Base-by-base conservation (phyloP, 129 eudicot genomes). In the Saussurea involucrata region DNA sequence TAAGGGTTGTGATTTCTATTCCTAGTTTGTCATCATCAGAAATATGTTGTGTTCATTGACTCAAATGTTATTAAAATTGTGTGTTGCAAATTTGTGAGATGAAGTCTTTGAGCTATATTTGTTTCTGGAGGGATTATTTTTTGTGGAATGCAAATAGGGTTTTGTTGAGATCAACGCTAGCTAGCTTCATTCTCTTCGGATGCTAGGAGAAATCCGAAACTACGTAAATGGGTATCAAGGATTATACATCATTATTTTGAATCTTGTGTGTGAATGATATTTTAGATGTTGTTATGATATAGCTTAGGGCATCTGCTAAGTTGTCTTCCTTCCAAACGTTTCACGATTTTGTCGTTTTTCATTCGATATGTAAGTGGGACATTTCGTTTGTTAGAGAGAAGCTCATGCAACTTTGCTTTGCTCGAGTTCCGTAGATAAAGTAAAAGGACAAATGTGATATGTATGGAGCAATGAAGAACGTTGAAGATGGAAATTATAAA, bases 81-180 rank as follows among this genome's bases (percentile, higher is more conserved):
- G 61, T 40, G 63, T 25, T 70, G 24, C 32, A 70, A 42, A 57
- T 42, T 70, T 70, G 61, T 70, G 61, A 0, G 24, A 70, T 70
- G 22, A 70, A 70, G 74, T 70, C 34, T 42, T 42, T 42, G 58
- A 22, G 27, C 63, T 40, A 11, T 42, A 25, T 70, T 40, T 42
- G 73, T 42, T 70, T 70, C 32, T 21, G 20, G 28, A 9, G 31
- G 36, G 24, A 69, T 24, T 42, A 22, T 42, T 27, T 71, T 71
- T 25, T 6, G 17, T 71, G 55, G 37, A 71, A 15, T 22, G 64
- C 75, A 71, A 24, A 49, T 17, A 49, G 60, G 60, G 60, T 49
- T 49, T 49, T 17, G 22, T 49, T 49, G 21, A 15, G 58, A 49
- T 49, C 60, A 17, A 4, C 2, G 21, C 4, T 17, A 49, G 21